A percentile compares a stretch with the other conserved stretches of the same genome.
Conservation (phyloP, 768 basidiomycete genomes). For the Floccularia luteovirens region DNA sequence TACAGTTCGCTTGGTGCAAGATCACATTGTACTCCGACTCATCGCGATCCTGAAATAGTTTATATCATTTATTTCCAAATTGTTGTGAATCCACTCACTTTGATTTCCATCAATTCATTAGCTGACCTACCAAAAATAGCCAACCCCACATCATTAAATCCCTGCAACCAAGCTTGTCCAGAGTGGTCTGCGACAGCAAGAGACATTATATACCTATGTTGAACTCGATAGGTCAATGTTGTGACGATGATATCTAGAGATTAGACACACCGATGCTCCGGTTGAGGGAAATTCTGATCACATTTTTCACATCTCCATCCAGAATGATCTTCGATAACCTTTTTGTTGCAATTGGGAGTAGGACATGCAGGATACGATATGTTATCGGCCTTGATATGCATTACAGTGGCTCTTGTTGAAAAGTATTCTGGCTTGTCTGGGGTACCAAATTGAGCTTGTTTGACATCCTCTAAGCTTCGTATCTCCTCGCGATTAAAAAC, state of each 20-base stretch:
- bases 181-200: constrained; percentile 89
- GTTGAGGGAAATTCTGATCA: constrained; percentile 56
- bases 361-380: constrained; percentile 89
- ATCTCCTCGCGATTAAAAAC: constrained; percentile 68
- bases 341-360: constrained; percentile 78
- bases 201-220: constrained; percentile 65
- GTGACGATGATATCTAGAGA: not conserved
- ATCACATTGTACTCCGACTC: constrained; percentile 50
- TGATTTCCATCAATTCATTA: constrained; percentile 69
- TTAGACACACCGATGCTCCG: constrained; percentile 69
- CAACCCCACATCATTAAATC: constrained; percentile 89
- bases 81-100: constrained; percentile 29
- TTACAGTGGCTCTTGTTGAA: constrained; percentile 72
- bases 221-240: not conserved
- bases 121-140: constrained; percentile 72
- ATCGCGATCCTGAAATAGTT: constrained; percentile 41
- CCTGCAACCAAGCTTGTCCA: constrained; percentile 86
- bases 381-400: constrained; percentile 80
- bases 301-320: constrained; percentile 96
- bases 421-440: constrained; percentile 79
- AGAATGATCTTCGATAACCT: constrained; percentile 61
- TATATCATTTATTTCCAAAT: not conserved
- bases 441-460: constrained; percentile 61
- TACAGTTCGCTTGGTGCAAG: constrained; percentile 59
- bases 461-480: constrained; percentile 69